These are phyloP conservation scores for Barnettozyma sucrosica DNA, from an alignment of 805 yeast genomes.

Conservation along the genomic window DNA sequence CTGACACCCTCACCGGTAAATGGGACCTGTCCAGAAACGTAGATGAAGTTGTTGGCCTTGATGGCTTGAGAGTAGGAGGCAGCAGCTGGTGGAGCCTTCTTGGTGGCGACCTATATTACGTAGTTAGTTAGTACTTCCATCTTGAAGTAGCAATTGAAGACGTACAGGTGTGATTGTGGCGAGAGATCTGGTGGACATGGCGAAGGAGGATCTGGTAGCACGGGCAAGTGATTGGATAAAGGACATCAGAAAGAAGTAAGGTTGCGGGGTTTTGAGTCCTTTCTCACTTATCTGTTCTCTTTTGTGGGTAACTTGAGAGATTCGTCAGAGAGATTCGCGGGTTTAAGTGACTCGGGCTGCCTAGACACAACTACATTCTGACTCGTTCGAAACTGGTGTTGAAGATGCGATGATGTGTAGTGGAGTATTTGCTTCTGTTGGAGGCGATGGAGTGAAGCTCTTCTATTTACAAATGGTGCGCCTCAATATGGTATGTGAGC, in stretches of 20 bases:
- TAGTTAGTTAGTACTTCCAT: not conserved
- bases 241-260: conserved; percentile 14
- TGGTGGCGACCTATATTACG: conserved; percentile 48
- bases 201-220: conserved; percentile 17
- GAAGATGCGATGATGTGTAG: not conserved
- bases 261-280: not conserved
- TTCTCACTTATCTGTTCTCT: not conserved
- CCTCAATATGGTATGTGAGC: too few relatives aligned
- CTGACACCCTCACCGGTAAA: conserved; percentile 77
- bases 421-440: not conserved
- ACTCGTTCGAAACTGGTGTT: not conserved
- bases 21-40: conserved; percentile 94
- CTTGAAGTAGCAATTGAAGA: not conserved
- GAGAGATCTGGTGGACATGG: conserved; percentile 24
- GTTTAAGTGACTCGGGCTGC: not conserved
- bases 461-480: not conserved
- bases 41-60: conserved; percentile 81
- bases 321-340: not conserved
- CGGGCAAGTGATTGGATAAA: conserved; percentile 22
- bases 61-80: conserved; percentile 96
- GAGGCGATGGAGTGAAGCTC: not conserved
- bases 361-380: not conserved
- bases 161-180: conserved; percentile 34
- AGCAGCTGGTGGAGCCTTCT: conserved; percentile 91
- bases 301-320: not conserved